Percentiles rank a stretch among this genome's conserved stretches.
Conservation (phyloP, 768 basidiomycete species). For the Sarcodon sp. region DNA sequence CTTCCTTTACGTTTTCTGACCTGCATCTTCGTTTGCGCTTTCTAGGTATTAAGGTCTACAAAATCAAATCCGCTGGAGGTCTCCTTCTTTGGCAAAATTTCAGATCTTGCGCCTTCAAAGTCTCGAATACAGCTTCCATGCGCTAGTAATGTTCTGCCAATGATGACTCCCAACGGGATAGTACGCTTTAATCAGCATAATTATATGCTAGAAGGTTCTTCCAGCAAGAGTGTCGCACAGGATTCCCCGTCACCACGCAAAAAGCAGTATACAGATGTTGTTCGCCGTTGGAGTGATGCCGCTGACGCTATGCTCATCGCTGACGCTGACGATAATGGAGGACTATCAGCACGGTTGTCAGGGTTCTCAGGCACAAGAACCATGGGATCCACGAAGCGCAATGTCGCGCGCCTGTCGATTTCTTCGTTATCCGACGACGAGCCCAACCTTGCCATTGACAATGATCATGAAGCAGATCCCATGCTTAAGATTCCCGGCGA, state of each 20-base stretch:
- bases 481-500: constrained; percentile 55
- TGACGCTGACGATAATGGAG: constrained; percentile 31
- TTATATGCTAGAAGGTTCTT: constrained; percentile 10
- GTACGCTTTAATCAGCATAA: constrained; percentile 31
- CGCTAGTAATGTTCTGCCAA: constrained; percentile 27
- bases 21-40: constrained; percentile 10
- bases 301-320: constrained; percentile 30
- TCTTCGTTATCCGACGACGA: constrained; percentile 1
- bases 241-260: constrained; percentile 32
- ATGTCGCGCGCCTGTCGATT: background rate
- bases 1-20: constrained; percentile 7
- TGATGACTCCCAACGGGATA: constrained; percentile 17
- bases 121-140: constrained; percentile 20
- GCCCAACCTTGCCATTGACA: constrained; percentile 9
- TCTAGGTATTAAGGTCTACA: constrained; percentile 8
- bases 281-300: constrained; percentile 34
- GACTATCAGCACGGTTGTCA: constrained; percentile 22
- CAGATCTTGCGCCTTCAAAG: constrained; percentile 5
- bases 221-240: constrained; percentile 1
- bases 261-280: constrained; percentile 13
- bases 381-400: background rate
- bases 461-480: constrained; percentile 14
- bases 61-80: constrained; percentile 15
- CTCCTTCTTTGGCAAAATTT: constrained; percentile 17
- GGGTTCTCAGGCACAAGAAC: background rate